A percentile compares a stretch with the other conserved stretches of the same genome.
Evolutionary conservation across 164 flowering plant species (phyloP).

Genomic region (Chloranthus sessilifolius): DNA sequence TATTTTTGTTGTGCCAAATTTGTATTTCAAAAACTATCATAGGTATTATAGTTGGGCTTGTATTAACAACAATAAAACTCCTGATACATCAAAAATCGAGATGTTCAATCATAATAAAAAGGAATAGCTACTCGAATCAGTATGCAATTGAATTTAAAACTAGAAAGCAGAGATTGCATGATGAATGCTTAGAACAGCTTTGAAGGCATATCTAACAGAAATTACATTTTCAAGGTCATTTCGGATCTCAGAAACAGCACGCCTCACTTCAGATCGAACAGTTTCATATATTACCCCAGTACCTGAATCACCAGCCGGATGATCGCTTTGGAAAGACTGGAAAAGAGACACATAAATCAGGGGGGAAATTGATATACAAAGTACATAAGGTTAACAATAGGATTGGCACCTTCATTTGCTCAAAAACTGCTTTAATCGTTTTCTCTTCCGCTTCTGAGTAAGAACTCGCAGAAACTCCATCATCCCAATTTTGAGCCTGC

Average conservation of each 20-base stretch:
- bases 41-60: too few relatives aligned
- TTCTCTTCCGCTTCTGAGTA: constrained; percentile 69
- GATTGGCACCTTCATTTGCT: constrained; percentile 42
- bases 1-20: too few relatives aligned
- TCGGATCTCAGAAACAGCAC: constrained; percentile 58
- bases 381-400: background rate
- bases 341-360: constrained; percentile 3
- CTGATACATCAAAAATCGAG: too few relatives aligned
- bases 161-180: background rate
- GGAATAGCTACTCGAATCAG: too few relatives aligned
- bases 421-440: constrained; percentile 47
- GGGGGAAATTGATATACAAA: background rate
- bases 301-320: constrained; percentile 20
- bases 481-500: constrained; percentile 36
- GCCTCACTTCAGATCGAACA: constrained; percentile 58
- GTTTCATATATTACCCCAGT: constrained; percentile 45
- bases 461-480: constrained; percentile 39
- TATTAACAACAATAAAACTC: too few relatives aligned
- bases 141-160: background rate
- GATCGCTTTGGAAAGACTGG: constrained; percentile 30
- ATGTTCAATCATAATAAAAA: too few relatives aligned
- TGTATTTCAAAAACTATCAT: too few relatives aligned
- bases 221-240: constrained; percentile 49
- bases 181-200: background rate
- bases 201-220: background rate